Evolutionary conservation across 2,329 filamentous ascomycete genomes (phyloP).

Genomic region (Ciborinia camelliae): DNA sequence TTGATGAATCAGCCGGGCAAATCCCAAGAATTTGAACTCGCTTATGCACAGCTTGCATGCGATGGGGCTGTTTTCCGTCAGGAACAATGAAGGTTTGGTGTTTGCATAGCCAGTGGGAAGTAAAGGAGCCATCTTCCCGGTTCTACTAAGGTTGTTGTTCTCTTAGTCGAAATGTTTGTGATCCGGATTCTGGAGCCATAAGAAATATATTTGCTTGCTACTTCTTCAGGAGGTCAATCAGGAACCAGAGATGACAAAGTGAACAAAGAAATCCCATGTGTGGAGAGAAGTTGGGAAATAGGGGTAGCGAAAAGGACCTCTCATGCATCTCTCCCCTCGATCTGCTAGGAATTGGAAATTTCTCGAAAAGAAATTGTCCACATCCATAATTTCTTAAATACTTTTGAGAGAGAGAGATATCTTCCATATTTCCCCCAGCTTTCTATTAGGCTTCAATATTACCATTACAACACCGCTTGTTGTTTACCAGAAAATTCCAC

Average conservation of each 20-base stretch:
- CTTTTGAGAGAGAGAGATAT: not conserved
- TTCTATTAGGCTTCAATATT: not conserved
- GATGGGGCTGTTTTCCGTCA: not conserved
- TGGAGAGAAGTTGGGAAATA: not conserved
- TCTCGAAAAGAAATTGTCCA: not conserved
- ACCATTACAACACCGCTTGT: not conserved
- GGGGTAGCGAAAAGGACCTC: constrained; percentile 9
- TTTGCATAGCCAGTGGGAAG: not conserved
- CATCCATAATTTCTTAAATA: not conserved
- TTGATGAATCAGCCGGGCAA: not conserved
- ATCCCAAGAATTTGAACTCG: constrained; percentile 7
- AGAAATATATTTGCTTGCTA: not conserved
- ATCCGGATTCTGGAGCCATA: not conserved
- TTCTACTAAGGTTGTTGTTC: not conserved
- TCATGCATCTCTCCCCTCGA: not conserved
- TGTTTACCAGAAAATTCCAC: not conserved
- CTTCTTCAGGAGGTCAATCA: not conserved
- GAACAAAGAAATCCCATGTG: not conserved
- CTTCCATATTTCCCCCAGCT: not conserved
- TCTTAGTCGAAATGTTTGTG: not conserved
- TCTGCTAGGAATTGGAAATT: not conserved
- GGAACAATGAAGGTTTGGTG: not conserved
- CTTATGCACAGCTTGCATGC: constrained; percentile 15
- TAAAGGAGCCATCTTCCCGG: constrained; percentile 4
- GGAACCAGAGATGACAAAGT: not conserved